phyloP scores from a whole-genome alignment of 306 rosid genomes.

The Clitoria ternatea region DNA sequence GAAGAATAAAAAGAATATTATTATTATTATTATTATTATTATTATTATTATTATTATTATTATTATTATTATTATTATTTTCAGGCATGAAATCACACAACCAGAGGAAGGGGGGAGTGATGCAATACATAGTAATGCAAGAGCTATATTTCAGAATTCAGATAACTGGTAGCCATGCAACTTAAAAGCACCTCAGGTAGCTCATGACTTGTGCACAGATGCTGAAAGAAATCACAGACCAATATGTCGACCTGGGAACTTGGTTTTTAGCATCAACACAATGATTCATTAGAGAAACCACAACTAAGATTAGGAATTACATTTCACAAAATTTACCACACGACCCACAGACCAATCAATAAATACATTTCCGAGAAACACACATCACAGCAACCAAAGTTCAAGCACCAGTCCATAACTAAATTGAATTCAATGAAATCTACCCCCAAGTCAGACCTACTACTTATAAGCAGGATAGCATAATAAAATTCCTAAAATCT shows the following conservation, averaged over 20 bases:
- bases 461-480: not conserved
- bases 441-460: not conserved
- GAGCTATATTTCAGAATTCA: not conserved
- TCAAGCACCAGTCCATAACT: not conserved
- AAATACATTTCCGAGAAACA: constrained; percentile 7
- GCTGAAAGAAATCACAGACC: not conserved
- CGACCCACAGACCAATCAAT: constrained; percentile 7
- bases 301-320: not conserved
- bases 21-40: too few relatives aligned
- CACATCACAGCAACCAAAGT: constrained; percentile 15
- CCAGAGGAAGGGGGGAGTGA: not conserved
- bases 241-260: constrained; percentile 2
- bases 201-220: not conserved
- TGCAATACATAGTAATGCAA: not conserved
- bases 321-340: not conserved
- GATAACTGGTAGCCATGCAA: not conserved
- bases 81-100: not conserved
- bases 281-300: not conserved
- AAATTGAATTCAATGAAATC: constrained; percentile 1
- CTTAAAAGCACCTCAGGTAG: not conserved
- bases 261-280: not conserved
- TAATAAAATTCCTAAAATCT: constrained; percentile 15
- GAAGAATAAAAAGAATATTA: too few relatives aligned
- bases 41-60: too few relatives aligned
- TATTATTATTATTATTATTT: not conserved